Base-by-base conservation (phyloP, 2,329 filamentous ascomycete species). In the Neoscytalidium dimidiatum region DNA sequence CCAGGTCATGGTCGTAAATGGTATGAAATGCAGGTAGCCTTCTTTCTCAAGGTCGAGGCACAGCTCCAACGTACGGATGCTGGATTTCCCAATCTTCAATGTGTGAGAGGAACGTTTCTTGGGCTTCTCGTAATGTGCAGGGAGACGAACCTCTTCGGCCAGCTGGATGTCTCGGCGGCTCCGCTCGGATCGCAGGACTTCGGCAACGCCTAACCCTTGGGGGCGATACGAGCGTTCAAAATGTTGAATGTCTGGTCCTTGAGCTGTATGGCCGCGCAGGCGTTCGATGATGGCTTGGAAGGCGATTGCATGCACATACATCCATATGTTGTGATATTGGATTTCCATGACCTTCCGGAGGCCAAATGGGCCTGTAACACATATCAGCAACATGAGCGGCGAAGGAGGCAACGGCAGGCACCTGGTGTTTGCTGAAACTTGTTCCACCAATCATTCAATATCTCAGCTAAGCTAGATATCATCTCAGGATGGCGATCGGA, bases 321-420 rank as follows among this genome's bases (percentile, higher is more conserved):
- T 58, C 53, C 53, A 46, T 3, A 58, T 5, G n/a, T 46, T 58
- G 53, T 58, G 23, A 28, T 58, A 58, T 17, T 58, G 53, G n/a
- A 58, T 58, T 26, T 58, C 53, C 23, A 58, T 14, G 23, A 23
- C 46, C 41, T 31, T 58, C 17, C 53, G 26, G 17, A 58, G 26
- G 17, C 38, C 53, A 17, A 46, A 13, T 2, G 53, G 53, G 0
- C 53, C 53, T 58, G 41, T 11, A 1, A 8, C 1, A 13, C 4
- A 17, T 2, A 23, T 58, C 38, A 58, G 53, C 38, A 29, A 19
- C 21, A 11, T 21, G n/a, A 23, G 3, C 9, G 28, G 49, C 1
- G 13, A 35, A 52, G 33, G 8, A 5, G n/a, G 13, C 14, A 26
- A 52, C 8, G 28, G 7, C 14, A 43, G 33, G 14, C n/a, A 58